Percentiles rank a stretch among this genome's conserved stretches.
Conservation (phyloP, 352 stramenopile genomes). For the Phytophthora fragariae region DNA sequence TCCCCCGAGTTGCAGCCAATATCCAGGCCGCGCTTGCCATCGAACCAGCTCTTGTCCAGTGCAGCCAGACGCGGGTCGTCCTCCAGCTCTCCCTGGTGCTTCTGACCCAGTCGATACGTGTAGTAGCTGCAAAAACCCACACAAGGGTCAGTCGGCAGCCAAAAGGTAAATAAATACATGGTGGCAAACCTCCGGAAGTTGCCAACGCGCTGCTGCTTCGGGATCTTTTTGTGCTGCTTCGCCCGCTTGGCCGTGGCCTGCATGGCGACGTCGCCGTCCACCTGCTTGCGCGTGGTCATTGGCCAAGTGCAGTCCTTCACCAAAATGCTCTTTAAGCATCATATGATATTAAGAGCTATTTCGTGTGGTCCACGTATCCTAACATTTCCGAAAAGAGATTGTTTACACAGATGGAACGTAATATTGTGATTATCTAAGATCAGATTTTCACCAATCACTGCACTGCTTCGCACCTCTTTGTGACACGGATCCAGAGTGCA, state of each 20-base stretch:
- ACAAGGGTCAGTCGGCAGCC: constrained; percentile 4
- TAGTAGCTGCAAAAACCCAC: constrained; percentile 62
- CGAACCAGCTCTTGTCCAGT: constrained; percentile 76
- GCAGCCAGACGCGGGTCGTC: constrained; percentile 66
- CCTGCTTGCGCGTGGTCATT: constrained; percentile 28
- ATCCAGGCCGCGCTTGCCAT: constrained; percentile 67
- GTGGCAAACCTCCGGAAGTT: constrained; percentile 74
- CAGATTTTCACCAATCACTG: constrained; percentile 11
- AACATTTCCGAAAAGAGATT: too few species aligned
- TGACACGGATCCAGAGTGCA: constrained; percentile 2
- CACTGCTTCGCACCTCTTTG: constrained; percentile 2
- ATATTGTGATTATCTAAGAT: not conserved
- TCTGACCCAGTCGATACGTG: constrained; percentile 72
- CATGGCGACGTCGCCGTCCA: not conserved
- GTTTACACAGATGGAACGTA: too few species aligned
- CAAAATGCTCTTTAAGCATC: too few species aligned
- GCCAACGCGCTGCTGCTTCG: constrained; percentile 64
- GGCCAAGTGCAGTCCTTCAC: too few species aligned
- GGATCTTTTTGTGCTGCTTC: constrained; percentile 36
- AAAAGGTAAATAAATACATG: not conserved
- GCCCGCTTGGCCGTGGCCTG: constrained; percentile 12
- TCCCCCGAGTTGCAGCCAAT: constrained; percentile 87
- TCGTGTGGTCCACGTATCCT: too few species aligned
- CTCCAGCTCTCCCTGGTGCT: constrained; percentile 54
- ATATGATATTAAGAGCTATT: too few species aligned